These are phyloP conservation scores for Backusella tarrabulga DNA, from an alignment of 192 early-diverging fungal genomes.

Conservation along the genomic window DNA sequence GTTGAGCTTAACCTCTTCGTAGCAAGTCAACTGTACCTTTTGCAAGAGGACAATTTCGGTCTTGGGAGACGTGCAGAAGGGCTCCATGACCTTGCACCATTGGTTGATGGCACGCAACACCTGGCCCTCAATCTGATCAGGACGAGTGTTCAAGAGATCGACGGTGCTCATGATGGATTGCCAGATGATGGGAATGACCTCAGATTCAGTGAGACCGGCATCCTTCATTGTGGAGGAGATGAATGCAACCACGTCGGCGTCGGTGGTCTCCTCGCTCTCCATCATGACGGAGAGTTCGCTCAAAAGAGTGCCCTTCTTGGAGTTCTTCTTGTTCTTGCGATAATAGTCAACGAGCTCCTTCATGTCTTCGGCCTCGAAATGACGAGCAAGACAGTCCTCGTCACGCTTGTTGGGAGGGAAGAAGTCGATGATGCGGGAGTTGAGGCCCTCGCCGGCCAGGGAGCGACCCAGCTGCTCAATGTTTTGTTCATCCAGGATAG, in stretches of 20 bases:
- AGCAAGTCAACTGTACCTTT: slow-evolving; percentile 82
- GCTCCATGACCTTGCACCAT: slow-evolving; percentile 72
- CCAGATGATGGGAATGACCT: slow-evolving; percentile 80
- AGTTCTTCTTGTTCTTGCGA: slow-evolving; percentile 66
- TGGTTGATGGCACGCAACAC: slow-evolving; percentile 60
- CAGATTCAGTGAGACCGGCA: slow-evolving; percentile 73
- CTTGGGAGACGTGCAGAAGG: slow-evolving; percentile 76
- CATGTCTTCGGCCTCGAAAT: slow-evolving; percentile 93
- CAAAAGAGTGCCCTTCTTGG: slow-evolving; percentile 65
- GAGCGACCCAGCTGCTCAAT: slow-evolving; percentile 74
- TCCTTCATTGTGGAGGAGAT: slow-evolving; percentile 65
- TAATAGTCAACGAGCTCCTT: slow-evolving; percentile 83
- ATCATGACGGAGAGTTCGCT: slow-evolving; percentile 52
- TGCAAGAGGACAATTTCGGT: slow-evolving; percentile 85
- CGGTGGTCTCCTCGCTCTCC: slow-evolving; percentile 43
- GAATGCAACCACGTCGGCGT: slow-evolving; percentile 57
- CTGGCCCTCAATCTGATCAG: slow-evolving; percentile 85
- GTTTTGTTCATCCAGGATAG: slow-evolving; percentile 72
- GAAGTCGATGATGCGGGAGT: slow-evolving; percentile 78
- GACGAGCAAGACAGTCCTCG: slow-evolving; percentile 83
- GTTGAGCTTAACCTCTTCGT: slow-evolving; percentile 85
- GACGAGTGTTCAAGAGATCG: slow-evolving; percentile 71
- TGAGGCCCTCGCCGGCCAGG: slow-evolving; percentile 70
- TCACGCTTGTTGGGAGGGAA: slow-evolving; percentile 91
- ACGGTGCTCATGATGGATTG: slow-evolving; percentile 74